Percentiles rank a stretch among this genome's conserved stretches.
Conservation (phyloP, 2,329 filamentous ascomycete species). For the Penicillium sp. region DNA sequence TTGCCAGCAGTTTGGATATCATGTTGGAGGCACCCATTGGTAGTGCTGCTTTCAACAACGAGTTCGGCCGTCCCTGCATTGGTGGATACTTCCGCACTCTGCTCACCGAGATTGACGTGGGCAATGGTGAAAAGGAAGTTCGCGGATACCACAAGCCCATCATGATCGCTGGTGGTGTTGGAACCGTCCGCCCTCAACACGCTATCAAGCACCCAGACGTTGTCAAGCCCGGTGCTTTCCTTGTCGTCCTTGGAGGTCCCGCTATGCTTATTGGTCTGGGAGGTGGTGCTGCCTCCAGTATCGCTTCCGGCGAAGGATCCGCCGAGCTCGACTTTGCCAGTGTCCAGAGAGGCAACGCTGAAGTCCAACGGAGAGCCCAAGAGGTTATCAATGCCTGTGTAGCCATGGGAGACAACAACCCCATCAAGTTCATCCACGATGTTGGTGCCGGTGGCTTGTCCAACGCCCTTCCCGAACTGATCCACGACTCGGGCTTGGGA, state of each 20-base stretch:
- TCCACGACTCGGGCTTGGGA: constrained; percentile 87
- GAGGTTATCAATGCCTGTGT: constrained; percentile 97
- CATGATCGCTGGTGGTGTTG: constrained; percentile 95
- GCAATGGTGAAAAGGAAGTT: constrained; percentile 65
- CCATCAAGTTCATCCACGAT: constrained; percentile 96
- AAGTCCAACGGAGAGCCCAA: constrained; percentile 91
- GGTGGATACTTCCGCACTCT: constrained; percentile 90
- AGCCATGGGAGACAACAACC: constrained; percentile 77
- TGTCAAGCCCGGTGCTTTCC: constrained; percentile 82
- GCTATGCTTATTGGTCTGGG: constrained; percentile 98
- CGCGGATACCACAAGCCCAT: constrained; percentile 97
- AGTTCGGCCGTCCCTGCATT: constrained; percentile 88
- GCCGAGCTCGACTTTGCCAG: constrained; percentile 95
- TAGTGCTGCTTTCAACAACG: constrained; percentile 94
- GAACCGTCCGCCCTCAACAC: constrained; percentile 85
- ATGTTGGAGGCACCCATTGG: constrained; percentile 98
- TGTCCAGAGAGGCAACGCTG: constrained; percentile 94
- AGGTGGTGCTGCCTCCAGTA: constrained; percentile 90
- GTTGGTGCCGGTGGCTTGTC: constrained; percentile 90
- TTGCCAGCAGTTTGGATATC: constrained; percentile 91
- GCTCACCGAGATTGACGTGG: constrained; percentile 65
- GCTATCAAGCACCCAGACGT: constrained; percentile 78
- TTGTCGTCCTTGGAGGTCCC: constrained; percentile 90
- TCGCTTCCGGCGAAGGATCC: constrained; percentile 80
- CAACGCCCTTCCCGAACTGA: constrained; percentile 81